Base-by-base conservation (phyloP, 768 basidiomycete genomes). In the Boletus bicolor region DNA sequence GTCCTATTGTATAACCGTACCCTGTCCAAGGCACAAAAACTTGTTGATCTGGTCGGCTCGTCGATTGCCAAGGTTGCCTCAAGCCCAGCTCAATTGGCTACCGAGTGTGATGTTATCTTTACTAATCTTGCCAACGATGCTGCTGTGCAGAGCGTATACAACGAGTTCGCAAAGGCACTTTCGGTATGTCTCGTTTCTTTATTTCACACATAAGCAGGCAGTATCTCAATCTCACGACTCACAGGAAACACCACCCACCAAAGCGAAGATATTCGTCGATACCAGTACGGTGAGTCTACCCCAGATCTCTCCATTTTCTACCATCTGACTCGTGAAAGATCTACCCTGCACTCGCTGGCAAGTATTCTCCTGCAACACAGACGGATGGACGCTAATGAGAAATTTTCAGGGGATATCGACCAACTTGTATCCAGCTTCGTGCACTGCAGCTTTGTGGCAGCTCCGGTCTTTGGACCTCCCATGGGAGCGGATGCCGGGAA, bases 1-100 rank as follows among this genome's bases (percentile, higher is more conserved):
- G 66, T 94, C 48, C 68, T 86, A 36, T 78, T 95, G 9, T 93
- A 82, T 77, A 96, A 94, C 66, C 82, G 93, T n/a, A 80, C 84
- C 7, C 52, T 68, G 5, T 75, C 79, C 34, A 91, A 89, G 68
- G 70, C 81, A 17, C 79, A 87, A 52, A 76, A 77, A 19, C 79
- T 89, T 0, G 67, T 74, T 3, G 72, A 79, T n/a, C 79, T 83
- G 35, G 64, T 90, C 10, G 85, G 86, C 7, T 65, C 75, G 30
- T 71, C 76, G 36, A 75, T 78, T 48, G 77, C 85, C 64, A 70
- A 72, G 39, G 77, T 92, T 45, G 88, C 86, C 1, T 67, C 78
- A 11, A 74, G 76, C 53, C 74, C 81, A 17, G 78, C 78, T 47
- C 79, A 91, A 62, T 68, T 93, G 53, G 88, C 79, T 0, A 64